Percentiles rank a stretch among this genome's conserved stretches.
phyloP scores from a whole-genome alignment of 179 eudicot genomes.

The Beta macrorhiza region DNA sequence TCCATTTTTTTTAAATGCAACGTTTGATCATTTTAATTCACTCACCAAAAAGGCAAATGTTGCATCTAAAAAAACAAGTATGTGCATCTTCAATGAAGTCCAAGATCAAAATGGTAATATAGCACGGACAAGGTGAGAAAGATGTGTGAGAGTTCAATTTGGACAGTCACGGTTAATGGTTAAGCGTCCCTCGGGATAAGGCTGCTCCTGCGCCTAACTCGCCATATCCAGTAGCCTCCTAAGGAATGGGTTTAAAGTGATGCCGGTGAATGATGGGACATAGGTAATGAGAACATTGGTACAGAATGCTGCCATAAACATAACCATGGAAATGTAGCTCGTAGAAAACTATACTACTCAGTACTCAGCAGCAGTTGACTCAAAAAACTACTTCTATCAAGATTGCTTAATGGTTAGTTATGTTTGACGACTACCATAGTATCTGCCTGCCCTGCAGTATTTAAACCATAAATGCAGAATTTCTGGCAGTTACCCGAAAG shows the following conservation, averaged over 20 bases:
- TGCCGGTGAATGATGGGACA: neutral
- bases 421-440: neutral
- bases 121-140: too few species aligned
- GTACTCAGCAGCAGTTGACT: neutral
- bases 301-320: neutral
- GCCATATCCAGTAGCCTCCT: neutral
- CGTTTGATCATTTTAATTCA: too few species aligned
- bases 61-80: too few species aligned
- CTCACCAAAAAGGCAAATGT: too few species aligned
- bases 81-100: neutral
- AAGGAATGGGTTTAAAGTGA: neutral
- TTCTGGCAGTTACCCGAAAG: neutral
- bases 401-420: neutral
- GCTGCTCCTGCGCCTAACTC: neutral
- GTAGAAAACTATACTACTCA: too few species aligned
- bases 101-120: too few species aligned
- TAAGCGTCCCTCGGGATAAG: neutral
- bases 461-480: neutral
- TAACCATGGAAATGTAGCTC: neutral
- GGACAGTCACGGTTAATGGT: too few species aligned
- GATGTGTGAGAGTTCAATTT: too few species aligned
- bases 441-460: neutral
- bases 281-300: neutral
- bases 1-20: too few species aligned
- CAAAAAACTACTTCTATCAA: neutral